A percentile compares a stretch with the other conserved stretches of the same genome.
phyloP scores from a whole-genome alignment of 305 asterid species.

The Fraxinus sp. region DNA sequence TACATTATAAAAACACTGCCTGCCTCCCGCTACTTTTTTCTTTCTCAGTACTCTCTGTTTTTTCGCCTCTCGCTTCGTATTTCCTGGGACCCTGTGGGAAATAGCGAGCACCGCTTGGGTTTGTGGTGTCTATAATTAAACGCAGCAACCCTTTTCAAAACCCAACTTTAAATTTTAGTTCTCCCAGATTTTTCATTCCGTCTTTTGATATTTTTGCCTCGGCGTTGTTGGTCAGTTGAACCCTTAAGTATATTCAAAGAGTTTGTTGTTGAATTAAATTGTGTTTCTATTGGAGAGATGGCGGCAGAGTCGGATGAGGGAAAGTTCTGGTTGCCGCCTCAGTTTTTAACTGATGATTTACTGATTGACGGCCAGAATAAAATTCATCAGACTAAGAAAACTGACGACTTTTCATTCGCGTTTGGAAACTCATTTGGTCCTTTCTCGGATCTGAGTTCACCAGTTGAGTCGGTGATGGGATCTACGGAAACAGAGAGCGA shows the following conservation, averaged over 20 bases:
- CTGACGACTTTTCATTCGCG: constrained; percentile 16
- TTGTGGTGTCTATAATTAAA: constrained; percentile 38
- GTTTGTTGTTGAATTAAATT: not conserved
- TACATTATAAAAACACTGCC: constrained; percentile 19
- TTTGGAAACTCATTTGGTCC: constrained; percentile 24
- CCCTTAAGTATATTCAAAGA: not conserved
- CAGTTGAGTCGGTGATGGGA: constrained; percentile 53
- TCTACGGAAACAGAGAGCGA: constrained; percentile 56
- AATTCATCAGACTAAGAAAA: constrained; percentile 2
- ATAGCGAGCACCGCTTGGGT: constrained; percentile 15
- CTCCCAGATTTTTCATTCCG: not conserved
- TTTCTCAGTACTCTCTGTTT: not conserved
- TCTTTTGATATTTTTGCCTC: not conserved
- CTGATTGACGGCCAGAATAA: constrained; percentile 35
- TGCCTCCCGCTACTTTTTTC: constrained; percentile 27
- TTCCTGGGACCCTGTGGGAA: constrained; percentile 24
- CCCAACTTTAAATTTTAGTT: constrained; percentile 18
- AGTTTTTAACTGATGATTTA: constrained; percentile 52
- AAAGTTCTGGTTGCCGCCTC: constrained; percentile 61
- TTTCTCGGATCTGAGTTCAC: constrained; percentile 54
- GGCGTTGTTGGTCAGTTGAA: not conserved
- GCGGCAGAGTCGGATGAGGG: constrained; percentile 50
- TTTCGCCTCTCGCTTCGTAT: not conserved
- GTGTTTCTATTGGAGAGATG: constrained; percentile 20
- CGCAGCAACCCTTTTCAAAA: constrained; percentile 31